Evolutionary conservation across 2,329 filamentous ascomycete species (phyloP), one percentile per base, ranked within the genome.

Genomic region (Xylariaceae sp.): DNA sequence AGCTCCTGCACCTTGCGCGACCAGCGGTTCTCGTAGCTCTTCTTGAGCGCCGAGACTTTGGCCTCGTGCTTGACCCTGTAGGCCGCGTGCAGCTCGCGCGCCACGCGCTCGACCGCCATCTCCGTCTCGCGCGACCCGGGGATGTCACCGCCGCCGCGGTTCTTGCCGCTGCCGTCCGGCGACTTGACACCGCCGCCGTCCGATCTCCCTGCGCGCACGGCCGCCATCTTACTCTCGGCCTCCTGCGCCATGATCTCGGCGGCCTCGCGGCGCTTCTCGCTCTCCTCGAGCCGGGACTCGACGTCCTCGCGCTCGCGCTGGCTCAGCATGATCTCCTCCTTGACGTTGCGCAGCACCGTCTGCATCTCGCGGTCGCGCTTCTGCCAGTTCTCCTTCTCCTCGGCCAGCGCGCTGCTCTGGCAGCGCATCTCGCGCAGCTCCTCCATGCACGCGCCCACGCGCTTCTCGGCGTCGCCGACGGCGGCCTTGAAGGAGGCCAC

Each of bases 51-150:
- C 1, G 85, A 76, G 28, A 96, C 90, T 66, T 98, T 98, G 42
- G 81, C 86, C 65, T 96, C 90, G 57, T 98, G 92, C 64, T 98
- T 98, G 55, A 83, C 80, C 65, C 95, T 96, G 72, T 98, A 98
- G 9, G 94, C 72, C 0, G 81, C 73, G 56, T 98, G 92, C 25
- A 98, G 72, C 55, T 98, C 92, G 19, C 87, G 76, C n/a, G 90
- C 89, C 25, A 96, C 88, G 45, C 89, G 87, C 60, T 94, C 87
- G 15, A 90, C 83, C 2, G 83, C 83, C 28, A 84, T 70, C 53
- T 95, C 89, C 31, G 94, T 83, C 44, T 94, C 87, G 46, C 64
- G 56, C 48, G 63, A 57, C 39, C 54, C 47, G 17, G 53, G 40
- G 31, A 45, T 56, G n/a, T n/a, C n/a, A n/a, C n/a, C n/a, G n/a